A percentile compares a stretch with the other conserved stretches of the same genome.
Conservation (phyloP, 306 rosid species). For the Medicago truncatula region MtrunA17r5.0-ANR NC_053042.1:20192001-20192500, state of each 20-base stretch:
- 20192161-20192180: not conserved
- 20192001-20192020: not conserved
- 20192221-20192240: not conserved
- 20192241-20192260: not conserved
- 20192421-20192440: slow-evolving; percentile 65
- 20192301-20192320: not conserved
- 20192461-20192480: slow-evolving; percentile 53
- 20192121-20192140: not conserved
- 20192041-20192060: not conserved
- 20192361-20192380: slow-evolving; percentile 48
- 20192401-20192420: slow-evolving; percentile 59
- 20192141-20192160: not conserved
- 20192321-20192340: not conserved
- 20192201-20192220: not conserved
- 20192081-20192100: no score
- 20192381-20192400: slow-evolving; percentile 61
- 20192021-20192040: not conserved
- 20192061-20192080: not conserved
- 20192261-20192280: no score
- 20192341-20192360: slow-evolving; percentile 18
- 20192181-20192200: not conserved
- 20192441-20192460: slow-evolving; percentile 61
- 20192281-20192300: no score
- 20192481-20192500: slow-evolving; percentile 56
- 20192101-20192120: not conserved